phyloP scores from a whole-genome alignment of 768 basidiomycete species.

The Erythrobasidium yunnanense region DNA sequence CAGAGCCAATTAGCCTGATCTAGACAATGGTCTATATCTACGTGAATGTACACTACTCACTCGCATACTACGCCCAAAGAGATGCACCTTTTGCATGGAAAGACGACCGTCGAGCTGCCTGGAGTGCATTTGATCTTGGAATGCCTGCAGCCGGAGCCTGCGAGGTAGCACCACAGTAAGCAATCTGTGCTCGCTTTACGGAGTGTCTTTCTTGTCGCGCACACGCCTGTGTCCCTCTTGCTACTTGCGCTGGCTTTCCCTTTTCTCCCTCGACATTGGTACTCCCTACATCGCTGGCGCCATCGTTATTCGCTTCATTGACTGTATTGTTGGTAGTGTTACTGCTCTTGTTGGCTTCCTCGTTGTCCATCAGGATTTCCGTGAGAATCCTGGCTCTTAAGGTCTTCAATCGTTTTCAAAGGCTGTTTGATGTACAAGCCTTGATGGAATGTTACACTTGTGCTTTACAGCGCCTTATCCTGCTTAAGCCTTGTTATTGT shows the following conservation, averaged over 20 bases:
- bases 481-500: too few species aligned
- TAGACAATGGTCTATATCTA: background rate
- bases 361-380: too few species aligned
- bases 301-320: background rate
- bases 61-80: background rate
- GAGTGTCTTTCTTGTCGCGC: background rate
- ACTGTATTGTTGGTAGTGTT: too few species aligned
- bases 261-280: background rate
- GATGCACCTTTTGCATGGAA: conserved; percentile 11
- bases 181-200: too few species aligned
- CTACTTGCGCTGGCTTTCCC: background rate
- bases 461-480: too few species aligned
- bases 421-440: too few species aligned
- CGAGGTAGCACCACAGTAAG: background rate
- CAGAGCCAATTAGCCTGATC: background rate
- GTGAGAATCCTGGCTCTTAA: too few species aligned
- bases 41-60: background rate
- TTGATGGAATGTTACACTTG: too few species aligned
- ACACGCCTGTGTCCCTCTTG: conserved; percentile 1
- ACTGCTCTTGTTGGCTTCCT: conserved; percentile 2
- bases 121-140: conserved; percentile 17
- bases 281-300: background rate
- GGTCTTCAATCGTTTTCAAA: too few species aligned
- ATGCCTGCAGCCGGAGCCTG: background rate
- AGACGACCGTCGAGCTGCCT: background rate